Evolutionary conservation across 2,329 filamentous ascomycete species (phyloP).

Genomic region (Colletotrichum limetticola): DNA sequence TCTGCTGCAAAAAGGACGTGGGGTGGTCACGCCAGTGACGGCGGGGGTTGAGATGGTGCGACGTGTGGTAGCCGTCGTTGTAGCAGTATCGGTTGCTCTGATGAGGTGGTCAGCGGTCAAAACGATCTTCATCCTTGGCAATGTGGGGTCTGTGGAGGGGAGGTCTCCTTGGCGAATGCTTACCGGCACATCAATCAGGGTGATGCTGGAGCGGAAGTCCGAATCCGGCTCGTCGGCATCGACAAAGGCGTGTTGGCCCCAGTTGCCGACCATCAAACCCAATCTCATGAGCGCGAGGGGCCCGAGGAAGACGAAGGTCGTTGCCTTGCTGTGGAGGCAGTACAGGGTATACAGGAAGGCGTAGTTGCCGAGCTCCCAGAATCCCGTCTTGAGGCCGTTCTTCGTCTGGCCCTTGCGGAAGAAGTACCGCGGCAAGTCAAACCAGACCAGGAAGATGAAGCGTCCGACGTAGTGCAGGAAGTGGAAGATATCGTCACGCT

Average conservation of each 20-base stretch:
- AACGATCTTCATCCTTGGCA: background rate
- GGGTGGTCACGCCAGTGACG: slow-evolving; percentile 88
- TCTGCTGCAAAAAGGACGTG: slow-evolving; percentile 75
- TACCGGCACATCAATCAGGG: slow-evolving; percentile 81
- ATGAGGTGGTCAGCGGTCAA: slow-evolving; percentile 23
- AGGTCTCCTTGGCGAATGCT: slow-evolving; percentile 45
- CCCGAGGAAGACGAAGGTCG: slow-evolving; percentile 73
- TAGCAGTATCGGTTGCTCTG: slow-evolving; percentile 85
- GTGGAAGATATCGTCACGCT: slow-evolving; percentile 73
- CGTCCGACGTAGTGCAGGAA: slow-evolving; percentile 79
- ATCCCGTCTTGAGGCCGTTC: slow-evolving; percentile 65
- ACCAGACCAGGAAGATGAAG: slow-evolving; percentile 79
- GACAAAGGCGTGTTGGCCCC: slow-evolving; percentile 86
- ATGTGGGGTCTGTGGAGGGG: background rate
- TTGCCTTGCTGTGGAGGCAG: slow-evolving; percentile 63
- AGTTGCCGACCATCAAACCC: slow-evolving; percentile 84
- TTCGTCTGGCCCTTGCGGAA: slow-evolving; percentile 66
- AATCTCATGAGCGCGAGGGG: slow-evolving; percentile 74
- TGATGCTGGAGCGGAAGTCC: slow-evolving; percentile 83
- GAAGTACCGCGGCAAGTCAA: slow-evolving; percentile 82
- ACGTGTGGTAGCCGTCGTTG: slow-evolving; percentile 86
- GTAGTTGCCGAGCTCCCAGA: slow-evolving; percentile 72
- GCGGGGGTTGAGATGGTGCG: slow-evolving; percentile 81
- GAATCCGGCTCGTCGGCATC: slow-evolving; percentile 80
- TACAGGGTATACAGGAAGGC: slow-evolving; percentile 61